phyloP scores from a whole-genome alignment of 192 early-diverging fungal species.

The Coemansia umbellata region DNA sequence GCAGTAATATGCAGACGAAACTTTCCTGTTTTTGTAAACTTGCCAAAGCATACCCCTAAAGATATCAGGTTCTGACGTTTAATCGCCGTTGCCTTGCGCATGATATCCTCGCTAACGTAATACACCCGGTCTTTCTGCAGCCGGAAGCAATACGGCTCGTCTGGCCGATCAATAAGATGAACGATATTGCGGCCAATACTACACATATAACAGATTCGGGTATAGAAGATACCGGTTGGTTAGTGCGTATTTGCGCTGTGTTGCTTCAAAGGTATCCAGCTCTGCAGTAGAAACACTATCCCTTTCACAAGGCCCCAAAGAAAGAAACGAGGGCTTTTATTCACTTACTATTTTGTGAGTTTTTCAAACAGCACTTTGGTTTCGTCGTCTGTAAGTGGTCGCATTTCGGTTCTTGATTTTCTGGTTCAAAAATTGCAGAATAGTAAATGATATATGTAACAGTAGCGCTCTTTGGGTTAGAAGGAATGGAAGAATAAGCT shows the following conservation, averaged over 20 bases:
- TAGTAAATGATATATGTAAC: too few species aligned
- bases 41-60: slow-evolving; percentile 96
- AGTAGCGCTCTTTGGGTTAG: too few species aligned
- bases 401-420: too few species aligned
- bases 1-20: slow-evolving; percentile 94
- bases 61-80: slow-evolving; percentile 84
- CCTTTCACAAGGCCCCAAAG: too few species aligned
- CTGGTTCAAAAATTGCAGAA: too few species aligned
- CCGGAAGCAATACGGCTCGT: slow-evolving; percentile 96
- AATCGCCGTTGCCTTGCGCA: slow-evolving; percentile 80
- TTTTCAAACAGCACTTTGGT: slow-evolving; percentile 97
- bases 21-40: slow-evolving; percentile 97
- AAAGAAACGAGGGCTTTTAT: too few species aligned
- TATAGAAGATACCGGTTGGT: background rate
- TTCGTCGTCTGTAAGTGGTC: slow-evolving; percentile 95
- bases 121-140: slow-evolving; percentile 94
- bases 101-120: slow-evolving; percentile 91
- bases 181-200: slow-evolving; percentile 91
- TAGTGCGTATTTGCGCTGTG: background rate
- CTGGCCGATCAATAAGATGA: slow-evolving; percentile 89
- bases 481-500: too few species aligned
- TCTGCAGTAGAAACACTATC: too few species aligned
- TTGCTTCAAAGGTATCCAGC: background rate
- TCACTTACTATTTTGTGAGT: slow-evolving; percentile 81
- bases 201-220: slow-evolving; percentile 28